Percentiles rank a stretch among this genome's conserved stretches.
These are phyloP conservation scores for Curvularia sp. DNA, from an alignment of 2,329 filamentous ascomycete genomes.

Conservation along the genomic window DNA sequence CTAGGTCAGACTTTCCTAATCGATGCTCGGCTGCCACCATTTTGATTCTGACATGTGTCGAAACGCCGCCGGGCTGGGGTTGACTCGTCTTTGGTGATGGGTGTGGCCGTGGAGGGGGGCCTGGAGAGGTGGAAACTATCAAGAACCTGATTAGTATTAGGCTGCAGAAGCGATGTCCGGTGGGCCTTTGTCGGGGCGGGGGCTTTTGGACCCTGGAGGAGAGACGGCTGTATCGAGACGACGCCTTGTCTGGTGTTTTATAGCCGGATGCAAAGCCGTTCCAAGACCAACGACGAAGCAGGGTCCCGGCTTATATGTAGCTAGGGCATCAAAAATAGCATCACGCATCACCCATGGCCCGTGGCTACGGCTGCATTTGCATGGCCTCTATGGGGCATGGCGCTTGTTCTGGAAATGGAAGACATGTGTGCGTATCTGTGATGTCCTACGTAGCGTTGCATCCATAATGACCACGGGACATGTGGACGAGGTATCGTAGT, in stretches of 20 bases:
- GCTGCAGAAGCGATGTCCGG: constrained; percentile 33
- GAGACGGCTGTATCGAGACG: constrained; percentile 12
- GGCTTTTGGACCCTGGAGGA: background rate
- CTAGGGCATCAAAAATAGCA: constrained; percentile 37
- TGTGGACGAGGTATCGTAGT: background rate
- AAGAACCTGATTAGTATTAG: constrained; percentile 46
- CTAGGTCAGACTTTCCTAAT: constrained; percentile 40
- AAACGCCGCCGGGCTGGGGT: constrained; percentile 34
- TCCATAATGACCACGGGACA: background rate
- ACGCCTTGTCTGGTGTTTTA: constrained; percentile 13
- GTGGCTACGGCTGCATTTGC: constrained; percentile 11
- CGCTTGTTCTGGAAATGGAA: constrained; percentile 11
- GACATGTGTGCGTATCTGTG: background rate
- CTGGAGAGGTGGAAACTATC: constrained; percentile 42
- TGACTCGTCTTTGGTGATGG: constrained; percentile 32
- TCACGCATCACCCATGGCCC: constrained; percentile 22
- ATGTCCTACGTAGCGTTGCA: background rate
- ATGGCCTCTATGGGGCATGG: constrained; percentile 16
- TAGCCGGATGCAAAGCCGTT: constrained; percentile 22
- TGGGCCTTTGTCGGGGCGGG: constrained; percentile 5
- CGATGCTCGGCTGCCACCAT: constrained; percentile 38
- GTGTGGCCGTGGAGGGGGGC: constrained; percentile 40
- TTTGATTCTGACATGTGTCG: constrained; percentile 31
- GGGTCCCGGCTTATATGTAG: constrained; percentile 31
- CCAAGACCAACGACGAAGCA: constrained; percentile 20